These are phyloP conservation scores for Candida insectalens DNA, from an alignment of 805 yeast genomes.

Conservation along the genomic window DNA sequence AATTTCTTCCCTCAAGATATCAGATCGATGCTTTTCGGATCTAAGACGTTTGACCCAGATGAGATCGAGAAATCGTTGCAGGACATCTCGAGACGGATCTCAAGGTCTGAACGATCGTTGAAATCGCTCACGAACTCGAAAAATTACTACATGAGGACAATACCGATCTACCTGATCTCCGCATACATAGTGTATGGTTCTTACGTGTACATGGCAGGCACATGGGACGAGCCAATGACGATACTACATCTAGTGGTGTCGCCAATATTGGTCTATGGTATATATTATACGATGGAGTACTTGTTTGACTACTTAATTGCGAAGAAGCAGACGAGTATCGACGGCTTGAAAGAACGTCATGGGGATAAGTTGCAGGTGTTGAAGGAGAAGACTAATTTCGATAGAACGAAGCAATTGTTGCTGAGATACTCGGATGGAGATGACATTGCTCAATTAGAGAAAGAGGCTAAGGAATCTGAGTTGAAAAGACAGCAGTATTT, in stretches of 20 bases:
- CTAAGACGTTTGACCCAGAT: slow-evolving; percentile 31
- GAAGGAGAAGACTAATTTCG: slow-evolving; percentile 54
- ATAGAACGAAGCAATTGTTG: slow-evolving; percentile 65
- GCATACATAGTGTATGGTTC: slow-evolving; percentile 16
- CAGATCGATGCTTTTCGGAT: slow-evolving; percentile 13
- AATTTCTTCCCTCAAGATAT: not conserved
- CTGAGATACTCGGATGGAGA: slow-evolving; percentile 50
- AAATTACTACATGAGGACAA: slow-evolving; percentile 9
- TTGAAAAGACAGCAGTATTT: slow-evolving; percentile 30
- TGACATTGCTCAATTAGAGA: slow-evolving; percentile 30
- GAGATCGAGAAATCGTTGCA: slow-evolving; percentile 34
- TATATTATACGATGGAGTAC: slow-evolving; percentile 9
- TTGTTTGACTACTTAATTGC: slow-evolving; percentile 13
- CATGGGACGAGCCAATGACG: slow-evolving; percentile 1
- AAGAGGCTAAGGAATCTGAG: slow-evolving; percentile 33
- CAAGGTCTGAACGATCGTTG: slow-evolving; percentile 15
- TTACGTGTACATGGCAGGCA: slow-evolving; percentile 9
- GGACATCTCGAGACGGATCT: slow-evolving; percentile 26
- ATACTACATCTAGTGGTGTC: slow-evolving; percentile 2
- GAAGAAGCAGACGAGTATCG: slow-evolving; percentile 15
- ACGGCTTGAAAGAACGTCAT: slow-evolving; percentile 22
- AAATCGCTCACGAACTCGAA: slow-evolving; percentile 9
- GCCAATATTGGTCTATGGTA: slow-evolving; percentile 10
- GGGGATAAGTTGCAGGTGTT: slow-evolving; percentile 26
- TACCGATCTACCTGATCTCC: slow-evolving; percentile 11